Evolutionary conservation across 163 green algal species (phyloP).

Genomic region (Scenedesmus sp.): DNA sequence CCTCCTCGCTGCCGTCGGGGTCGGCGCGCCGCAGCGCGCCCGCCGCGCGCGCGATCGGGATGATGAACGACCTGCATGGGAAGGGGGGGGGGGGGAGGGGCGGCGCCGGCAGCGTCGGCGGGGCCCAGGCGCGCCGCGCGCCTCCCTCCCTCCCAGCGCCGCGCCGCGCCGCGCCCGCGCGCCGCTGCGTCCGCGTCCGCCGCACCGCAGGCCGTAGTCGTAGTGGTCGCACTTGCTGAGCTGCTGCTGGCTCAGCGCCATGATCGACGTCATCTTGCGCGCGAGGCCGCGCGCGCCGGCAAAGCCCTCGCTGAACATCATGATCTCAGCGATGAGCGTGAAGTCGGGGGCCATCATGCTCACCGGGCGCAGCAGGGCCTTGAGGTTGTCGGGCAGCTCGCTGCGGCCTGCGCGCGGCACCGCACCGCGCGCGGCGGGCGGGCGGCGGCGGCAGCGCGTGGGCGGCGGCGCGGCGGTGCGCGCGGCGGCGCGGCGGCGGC

Average conservation of each 20-base stretch:
- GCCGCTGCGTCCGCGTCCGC: not conserved
- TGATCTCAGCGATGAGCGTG: constrained; percentile 90
- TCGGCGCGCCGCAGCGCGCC: constrained; percentile 80
- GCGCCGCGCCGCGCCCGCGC: too few species aligned
- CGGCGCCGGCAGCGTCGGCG: not conserved
- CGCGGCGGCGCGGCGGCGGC: too few species aligned
- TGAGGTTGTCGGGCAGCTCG: constrained; percentile 93
- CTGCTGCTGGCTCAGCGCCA: constrained; percentile 92
- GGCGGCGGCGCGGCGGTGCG: too few species aligned
- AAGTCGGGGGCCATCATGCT: constrained; percentile 95
- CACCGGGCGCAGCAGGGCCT: constrained; percentile 86
- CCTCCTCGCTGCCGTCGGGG: constrained; percentile 79
- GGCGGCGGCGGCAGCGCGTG: not conserved
- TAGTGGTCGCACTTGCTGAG: constrained; percentile 93
- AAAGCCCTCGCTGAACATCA: constrained; percentile 92
- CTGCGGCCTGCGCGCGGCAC: constrained; percentile 64
- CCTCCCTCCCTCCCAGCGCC: too few species aligned
- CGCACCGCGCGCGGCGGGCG: too few species aligned
- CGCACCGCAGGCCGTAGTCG: constrained; percentile 71
- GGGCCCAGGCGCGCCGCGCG: too few species aligned
- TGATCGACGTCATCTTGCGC: constrained; percentile 94
- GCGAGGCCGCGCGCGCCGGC: constrained; percentile 78
- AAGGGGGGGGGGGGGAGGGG: not conserved
- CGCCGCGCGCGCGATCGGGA: constrained; percentile 85
- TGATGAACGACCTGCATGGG: constrained; percentile 75